Conservation (phyloP, 176 grass and related monocot genomes). For the Tillandsia leiboldiana region DNA sequence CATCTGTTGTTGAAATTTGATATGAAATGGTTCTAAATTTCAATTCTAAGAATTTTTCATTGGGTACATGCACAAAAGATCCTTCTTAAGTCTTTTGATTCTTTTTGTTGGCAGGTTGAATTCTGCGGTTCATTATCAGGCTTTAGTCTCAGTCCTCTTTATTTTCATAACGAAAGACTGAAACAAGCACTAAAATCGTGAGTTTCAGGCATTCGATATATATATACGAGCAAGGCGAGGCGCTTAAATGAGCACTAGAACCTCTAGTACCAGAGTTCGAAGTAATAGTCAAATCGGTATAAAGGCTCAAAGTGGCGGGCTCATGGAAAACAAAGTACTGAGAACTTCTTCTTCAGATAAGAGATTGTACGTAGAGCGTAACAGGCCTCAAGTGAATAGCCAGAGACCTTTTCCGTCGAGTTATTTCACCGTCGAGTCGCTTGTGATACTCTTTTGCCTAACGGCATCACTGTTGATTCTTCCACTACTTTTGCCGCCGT, state of each 20-base stretch:
- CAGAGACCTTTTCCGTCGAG: not conserved
- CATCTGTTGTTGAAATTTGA: too few species aligned
- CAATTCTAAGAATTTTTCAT: too few species aligned
- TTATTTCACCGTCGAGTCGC: constrained; percentile 35
- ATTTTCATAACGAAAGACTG: not conserved
- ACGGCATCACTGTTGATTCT: constrained; percentile 41
- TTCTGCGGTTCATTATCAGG: too few species aligned
- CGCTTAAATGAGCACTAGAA: not conserved
- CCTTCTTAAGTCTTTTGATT: too few species aligned
- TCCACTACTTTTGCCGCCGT: constrained; percentile 46
- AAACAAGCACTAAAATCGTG: not conserved
- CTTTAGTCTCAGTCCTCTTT: too few species aligned
- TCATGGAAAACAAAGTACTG: not conserved
- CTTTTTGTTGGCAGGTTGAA: too few species aligned
- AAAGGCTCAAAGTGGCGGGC: not conserved
- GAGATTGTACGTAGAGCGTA: not conserved
- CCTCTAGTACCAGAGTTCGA: not conserved
- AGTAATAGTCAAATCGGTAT: not conserved
- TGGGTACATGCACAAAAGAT: too few species aligned
- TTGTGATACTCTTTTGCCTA: constrained; percentile 24
- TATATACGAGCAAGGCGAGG: not conserved
- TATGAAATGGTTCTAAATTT: too few species aligned
- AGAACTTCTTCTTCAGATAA: not conserved
- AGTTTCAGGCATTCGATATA: not conserved
- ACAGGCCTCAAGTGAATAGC: not conserved